phyloP scores from a whole-genome alignment of 257 asterid species.

The Rubia yunnanensis region DNA sequence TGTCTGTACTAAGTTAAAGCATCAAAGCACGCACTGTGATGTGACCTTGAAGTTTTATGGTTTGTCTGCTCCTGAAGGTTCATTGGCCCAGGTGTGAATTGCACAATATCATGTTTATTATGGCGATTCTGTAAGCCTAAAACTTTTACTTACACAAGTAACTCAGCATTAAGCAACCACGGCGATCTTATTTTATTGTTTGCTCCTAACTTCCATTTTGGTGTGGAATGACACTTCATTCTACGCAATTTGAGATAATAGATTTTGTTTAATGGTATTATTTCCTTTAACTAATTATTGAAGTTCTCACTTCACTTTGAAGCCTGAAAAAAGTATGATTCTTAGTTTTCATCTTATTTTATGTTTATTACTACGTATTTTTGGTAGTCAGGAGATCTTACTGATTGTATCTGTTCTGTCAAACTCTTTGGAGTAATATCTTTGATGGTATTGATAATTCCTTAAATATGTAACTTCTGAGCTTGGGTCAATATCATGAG shows the following conservation, averaged over 20 bases:
- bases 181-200: slow-evolving; percentile 55
- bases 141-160: slow-evolving; percentile 20
- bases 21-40: slow-evolving; percentile 74
- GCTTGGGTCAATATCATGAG: not conserved
- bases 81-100: slow-evolving; percentile 84
- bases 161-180: slow-evolving; percentile 49
- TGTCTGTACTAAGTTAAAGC: slow-evolving; percentile 70
- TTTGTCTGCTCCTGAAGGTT: slow-evolving; percentile 93
- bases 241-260: not conserved
- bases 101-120: slow-evolving; percentile 2
- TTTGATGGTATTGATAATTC: not conserved
- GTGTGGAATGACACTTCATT: slow-evolving; percentile 20
- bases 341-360: not conserved
- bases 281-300: not conserved
- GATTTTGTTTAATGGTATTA: not conserved
- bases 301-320: not conserved
- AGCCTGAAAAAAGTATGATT: not conserved
- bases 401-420: not conserved
- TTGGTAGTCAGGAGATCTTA: not conserved
- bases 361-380: not conserved
- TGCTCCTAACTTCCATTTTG: slow-evolving; percentile 83
- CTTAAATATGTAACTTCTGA: not conserved
- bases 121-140: not conserved
- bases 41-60: slow-evolving; percentile 84
- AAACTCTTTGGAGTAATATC: not conserved